Evolutionary conservation across 805 yeast species (phyloP).

Genomic region (Suhomyces sp.): DNA sequence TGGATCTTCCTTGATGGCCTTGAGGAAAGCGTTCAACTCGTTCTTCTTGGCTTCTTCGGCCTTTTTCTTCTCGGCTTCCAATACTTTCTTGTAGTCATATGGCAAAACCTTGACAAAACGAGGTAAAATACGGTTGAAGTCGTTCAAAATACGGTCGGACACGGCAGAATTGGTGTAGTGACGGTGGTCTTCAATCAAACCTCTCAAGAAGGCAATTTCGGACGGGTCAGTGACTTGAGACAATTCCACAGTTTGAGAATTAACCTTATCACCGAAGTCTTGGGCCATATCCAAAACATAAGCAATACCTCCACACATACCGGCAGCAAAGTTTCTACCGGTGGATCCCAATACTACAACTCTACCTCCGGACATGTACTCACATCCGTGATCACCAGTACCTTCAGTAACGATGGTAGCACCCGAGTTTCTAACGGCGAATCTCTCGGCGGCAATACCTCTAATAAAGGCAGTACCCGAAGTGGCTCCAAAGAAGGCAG

Average conservation of each 20-base stretch:
- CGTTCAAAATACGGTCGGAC: constrained; percentile 76
- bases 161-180: constrained; percentile 92
- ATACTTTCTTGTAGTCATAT: constrained; percentile 82
- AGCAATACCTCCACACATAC: constrained; percentile 99
- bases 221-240: constrained; percentile 75
- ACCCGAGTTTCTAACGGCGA: constrained; percentile 98
- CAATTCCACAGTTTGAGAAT: constrained; percentile 78
- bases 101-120: constrained; percentile 94
- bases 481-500: constrained; percentile 97
- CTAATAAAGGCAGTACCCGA: constrained; percentile 90
- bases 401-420: constrained; percentile 97
- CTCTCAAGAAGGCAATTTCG: constrained; percentile 92
- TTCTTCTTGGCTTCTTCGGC: constrained; percentile 62
- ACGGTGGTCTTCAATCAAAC: constrained; percentile 90
- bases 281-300: constrained; percentile 94
- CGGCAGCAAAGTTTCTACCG: constrained; percentile 93
- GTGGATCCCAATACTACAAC: constrained; percentile 89
- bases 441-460: constrained; percentile 98
- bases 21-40: constrained; percentile 64
- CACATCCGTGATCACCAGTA: constrained; percentile 98
- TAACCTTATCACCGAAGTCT: constrained; percentile 78
- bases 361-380: constrained; percentile 99
- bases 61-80: constrained; percentile 70
- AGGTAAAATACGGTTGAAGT: constrained; percentile 85
- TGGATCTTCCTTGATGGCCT: constrained; percentile 75